A percentile compares a stretch with the other conserved stretches of the same genome.
phyloP scores from a whole-genome alignment of 768 basidiomycete genomes.

The Fomitopsis pulvina region DNA sequence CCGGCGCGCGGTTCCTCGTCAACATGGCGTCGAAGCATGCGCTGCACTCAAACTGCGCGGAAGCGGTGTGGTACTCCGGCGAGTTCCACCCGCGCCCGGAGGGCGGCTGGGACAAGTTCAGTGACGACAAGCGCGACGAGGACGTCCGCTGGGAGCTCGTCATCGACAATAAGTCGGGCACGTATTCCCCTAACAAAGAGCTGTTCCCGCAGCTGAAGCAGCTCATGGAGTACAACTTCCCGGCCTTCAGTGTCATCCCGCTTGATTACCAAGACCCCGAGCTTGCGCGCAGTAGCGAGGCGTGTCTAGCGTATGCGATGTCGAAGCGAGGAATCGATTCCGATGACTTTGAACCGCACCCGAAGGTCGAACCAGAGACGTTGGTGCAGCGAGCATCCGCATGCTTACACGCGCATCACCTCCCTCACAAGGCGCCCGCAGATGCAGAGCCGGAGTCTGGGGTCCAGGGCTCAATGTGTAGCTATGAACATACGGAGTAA shows the following conservation, averaged over 20 bases:
- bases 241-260: slow-evolving; percentile 50
- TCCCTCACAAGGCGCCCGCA: background rate
- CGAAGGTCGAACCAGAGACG: slow-evolving; percentile 44
- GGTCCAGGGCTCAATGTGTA: background rate
- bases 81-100: slow-evolving; percentile 74
- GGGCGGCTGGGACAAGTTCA: slow-evolving; percentile 63
- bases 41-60: slow-evolving; percentile 67
- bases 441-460: background rate
- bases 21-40: slow-evolving; percentile 87
- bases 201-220: slow-evolving; percentile 55
- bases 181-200: slow-evolving; percentile 66
- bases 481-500: background rate
- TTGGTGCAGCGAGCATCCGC: slow-evolving; percentile 24
- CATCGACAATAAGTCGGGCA: slow-evolving; percentile 83
- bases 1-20: slow-evolving; percentile 81
- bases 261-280: slow-evolving; percentile 49
- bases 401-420: background rate
- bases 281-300: slow-evolving; percentile 53
- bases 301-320: slow-evolving; percentile 61
- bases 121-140: slow-evolving; percentile 45
- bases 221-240: slow-evolving; percentile 70
- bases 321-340: slow-evolving; percentile 49
- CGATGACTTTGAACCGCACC: slow-evolving; percentile 60
- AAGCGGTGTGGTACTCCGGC: slow-evolving; percentile 63
- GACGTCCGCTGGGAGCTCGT: slow-evolving; percentile 73